Evolutionary conservation across 805 yeast genomes (phyloP).

Genomic region (Phaffomyces opuntiae): DNA sequence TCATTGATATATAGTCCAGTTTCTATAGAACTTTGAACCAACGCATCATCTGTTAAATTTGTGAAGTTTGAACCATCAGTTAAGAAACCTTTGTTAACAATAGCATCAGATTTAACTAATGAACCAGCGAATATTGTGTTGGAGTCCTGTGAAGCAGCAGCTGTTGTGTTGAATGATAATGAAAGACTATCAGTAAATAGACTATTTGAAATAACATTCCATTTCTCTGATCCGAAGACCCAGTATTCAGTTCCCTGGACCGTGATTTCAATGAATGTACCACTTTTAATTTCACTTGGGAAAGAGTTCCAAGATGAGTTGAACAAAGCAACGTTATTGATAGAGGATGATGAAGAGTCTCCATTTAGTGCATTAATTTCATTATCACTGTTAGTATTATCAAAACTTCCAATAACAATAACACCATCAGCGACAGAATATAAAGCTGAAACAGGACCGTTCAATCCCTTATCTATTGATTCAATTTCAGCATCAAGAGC

Average conservation of each 20-base stretch:
- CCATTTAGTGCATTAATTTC: constrained; percentile 23
- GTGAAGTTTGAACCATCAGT: constrained; percentile 8
- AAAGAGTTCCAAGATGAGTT: constrained; percentile 37
- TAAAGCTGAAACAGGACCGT: constrained; percentile 32
- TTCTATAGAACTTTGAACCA: constrained; percentile 20
- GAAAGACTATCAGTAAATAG: constrained; percentile 28
- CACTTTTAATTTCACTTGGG: constrained; percentile 25
- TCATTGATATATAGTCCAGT: constrained; percentile 39
- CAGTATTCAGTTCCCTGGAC: constrained; percentile 35
- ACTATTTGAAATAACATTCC: constrained; percentile 33
- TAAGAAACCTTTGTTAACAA: constrained; percentile 16
- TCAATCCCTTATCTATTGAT: constrained; percentile 31
- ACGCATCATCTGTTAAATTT: constrained; percentile 14
- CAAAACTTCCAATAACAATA: constrained; percentile 41
- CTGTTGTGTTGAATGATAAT: constrained; percentile 28
- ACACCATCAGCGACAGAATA: constrained; percentile 29
- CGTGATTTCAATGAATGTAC: constrained; percentile 18
- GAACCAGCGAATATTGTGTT: constrained; percentile 21
- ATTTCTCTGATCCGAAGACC: constrained; percentile 31
- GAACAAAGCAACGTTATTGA: constrained; percentile 31
- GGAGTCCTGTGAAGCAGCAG: constrained; percentile 12
- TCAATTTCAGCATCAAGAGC: constrained; percentile 16
- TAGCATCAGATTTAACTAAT: constrained; percentile 12
- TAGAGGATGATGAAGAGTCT: constrained; percentile 22
- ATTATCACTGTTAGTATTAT: constrained; percentile 27